phyloP scores from a whole-genome alignment of 352 stramenopile species.

The Pythium utonaiense region DNA sequence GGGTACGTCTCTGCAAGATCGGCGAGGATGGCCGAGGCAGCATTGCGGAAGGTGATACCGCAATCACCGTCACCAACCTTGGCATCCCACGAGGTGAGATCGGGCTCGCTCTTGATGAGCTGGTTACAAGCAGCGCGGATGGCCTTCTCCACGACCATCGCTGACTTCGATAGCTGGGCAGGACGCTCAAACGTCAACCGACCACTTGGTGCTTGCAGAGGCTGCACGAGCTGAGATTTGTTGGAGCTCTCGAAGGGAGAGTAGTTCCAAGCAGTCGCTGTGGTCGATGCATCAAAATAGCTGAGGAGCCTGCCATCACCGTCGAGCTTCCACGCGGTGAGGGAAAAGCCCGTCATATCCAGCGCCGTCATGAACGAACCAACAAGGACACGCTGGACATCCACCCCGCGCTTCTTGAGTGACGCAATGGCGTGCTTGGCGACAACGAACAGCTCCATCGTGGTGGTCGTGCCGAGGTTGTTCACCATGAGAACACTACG shows the following conservation, averaged over 20 bases:
- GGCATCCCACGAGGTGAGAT: constrained; percentile 94
- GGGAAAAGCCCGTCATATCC: constrained; percentile 95
- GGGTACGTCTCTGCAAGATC: constrained; percentile 57
- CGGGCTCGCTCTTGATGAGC: constrained; percentile 85
- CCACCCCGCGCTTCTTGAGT: constrained; percentile 54
- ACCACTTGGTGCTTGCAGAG: constrained; percentile 19
- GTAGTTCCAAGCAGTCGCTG: constrained; percentile 65
- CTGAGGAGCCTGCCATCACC: constrained; percentile 42
- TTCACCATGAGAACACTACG: constrained; percentile 92
- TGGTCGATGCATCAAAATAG: constrained; percentile 59
- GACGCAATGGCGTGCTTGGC: constrained; percentile 72
- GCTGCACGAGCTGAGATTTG: constrained; percentile 18
- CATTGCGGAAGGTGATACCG: constrained; percentile 94
- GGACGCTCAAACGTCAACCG: constrained; percentile 35
- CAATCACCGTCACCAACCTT: constrained; percentile 98
- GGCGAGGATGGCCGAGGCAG: constrained; percentile 82
- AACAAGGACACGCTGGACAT: constrained; percentile 87
- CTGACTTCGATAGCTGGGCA: constrained; percentile 36
- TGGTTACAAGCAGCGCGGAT: constrained; percentile 64
- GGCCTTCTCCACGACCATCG: constrained; percentile 45
- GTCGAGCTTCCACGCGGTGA: constrained; percentile 87
- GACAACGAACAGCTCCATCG: constrained; percentile 96
- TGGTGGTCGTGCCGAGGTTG: constrained; percentile 93
- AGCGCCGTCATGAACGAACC: constrained; percentile 97
- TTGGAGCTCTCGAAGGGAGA: constrained; percentile 29